Percentiles rank a stretch among this genome's conserved stretches.
Evolutionary conservation across 2,329 filamentous ascomycete genomes (phyloP).

Genomic region (Myriangium duriaei): DNA sequence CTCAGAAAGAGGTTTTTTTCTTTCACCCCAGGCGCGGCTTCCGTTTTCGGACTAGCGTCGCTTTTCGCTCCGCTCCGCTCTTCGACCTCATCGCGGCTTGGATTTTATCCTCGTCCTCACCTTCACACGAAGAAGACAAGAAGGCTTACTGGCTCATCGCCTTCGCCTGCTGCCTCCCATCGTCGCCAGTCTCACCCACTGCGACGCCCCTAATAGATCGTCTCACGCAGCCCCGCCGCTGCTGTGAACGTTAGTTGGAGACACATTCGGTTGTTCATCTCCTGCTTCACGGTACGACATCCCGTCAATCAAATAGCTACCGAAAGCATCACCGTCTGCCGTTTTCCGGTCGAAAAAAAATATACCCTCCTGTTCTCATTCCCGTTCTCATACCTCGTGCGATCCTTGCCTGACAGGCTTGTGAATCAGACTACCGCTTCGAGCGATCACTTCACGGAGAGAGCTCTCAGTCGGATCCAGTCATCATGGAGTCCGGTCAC

Average conservation of each 20-base stretch:
- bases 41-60: neutral
- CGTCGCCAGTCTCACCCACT: slow-evolving; percentile 11
- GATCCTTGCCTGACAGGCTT: slow-evolving; percentile 5
- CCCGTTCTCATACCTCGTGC: neutral
- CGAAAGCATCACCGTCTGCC: slow-evolving; percentile 10
- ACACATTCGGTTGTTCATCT: slow-evolving; percentile 99
- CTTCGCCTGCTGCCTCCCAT: slow-evolving; percentile 21
- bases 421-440: slow-evolving; percentile 11
- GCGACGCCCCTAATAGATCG: slow-evolving; percentile 10
- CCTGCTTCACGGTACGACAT: slow-evolving; percentile 49
- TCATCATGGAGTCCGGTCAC: slow-evolving; percentile 61
- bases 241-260: slow-evolving; percentile 52
- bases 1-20: slow-evolving; percentile 5
- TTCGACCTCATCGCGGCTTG: neutral
- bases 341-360: slow-evolving; percentile 8
- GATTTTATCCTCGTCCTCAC: slow-evolving; percentile 5
- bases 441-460: slow-evolving; percentile 4
- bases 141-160: slow-evolving; percentile 31
- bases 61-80: neutral
- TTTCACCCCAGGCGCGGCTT: slow-evolving; percentile 3
- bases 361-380: neutral
- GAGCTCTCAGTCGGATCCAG: slow-evolving; percentile 16
- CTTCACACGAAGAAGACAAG: slow-evolving; percentile 1
- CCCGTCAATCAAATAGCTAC: slow-evolving; percentile 10
- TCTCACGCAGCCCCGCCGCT: slow-evolving; percentile 10